Evolutionary conservation across 768 basidiomycete genomes (phyloP).

Genomic region (Gautieria morchelliformis): DNA sequence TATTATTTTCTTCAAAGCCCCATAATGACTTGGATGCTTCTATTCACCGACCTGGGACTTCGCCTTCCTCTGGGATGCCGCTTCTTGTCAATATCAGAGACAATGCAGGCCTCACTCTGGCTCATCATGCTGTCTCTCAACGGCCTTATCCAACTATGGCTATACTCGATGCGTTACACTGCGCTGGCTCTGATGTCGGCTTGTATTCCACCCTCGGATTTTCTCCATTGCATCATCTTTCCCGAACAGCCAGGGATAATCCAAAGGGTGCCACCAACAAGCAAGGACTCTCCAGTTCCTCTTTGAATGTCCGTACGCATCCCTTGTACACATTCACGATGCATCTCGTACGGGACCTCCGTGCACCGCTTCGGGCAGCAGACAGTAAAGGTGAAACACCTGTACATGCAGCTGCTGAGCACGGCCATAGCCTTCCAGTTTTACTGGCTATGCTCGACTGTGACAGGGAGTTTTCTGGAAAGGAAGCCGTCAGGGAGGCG

Average conservation of each 20-base stretch:
- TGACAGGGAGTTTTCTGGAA: conserved; percentile 30
- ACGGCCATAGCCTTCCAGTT: conserved; percentile 55
- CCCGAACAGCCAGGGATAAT: conserved; percentile 12
- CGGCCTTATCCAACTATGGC: conserved; percentile 42
- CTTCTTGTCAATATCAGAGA: conserved; percentile 63
- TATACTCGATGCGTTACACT: conserved; percentile 61
- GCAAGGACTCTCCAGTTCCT: neutral
- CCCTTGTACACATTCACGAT: conserved; percentile 48
- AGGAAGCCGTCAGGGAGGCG: conserved; percentile 44
- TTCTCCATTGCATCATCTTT: conserved; percentile 16
- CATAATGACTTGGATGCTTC: too few relatives aligned
- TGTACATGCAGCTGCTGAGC: conserved; percentile 71
- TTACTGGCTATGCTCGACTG: conserved; percentile 55
- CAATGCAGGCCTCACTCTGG: conserved; percentile 57
- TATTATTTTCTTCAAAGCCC: neutral
- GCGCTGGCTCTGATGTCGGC: conserved; percentile 65
- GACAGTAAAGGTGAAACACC: conserved; percentile 68
- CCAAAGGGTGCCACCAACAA: neutral
- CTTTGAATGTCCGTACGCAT: conserved; percentile 11
- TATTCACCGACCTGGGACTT: neutral
- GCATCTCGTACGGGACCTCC: conserved; percentile 62
- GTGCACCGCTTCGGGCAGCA: conserved; percentile 54
- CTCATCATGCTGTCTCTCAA: conserved; percentile 59
- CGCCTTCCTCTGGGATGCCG: conserved; percentile 22
- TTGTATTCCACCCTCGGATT: conserved; percentile 55